Evolutionary conservation across 768 basidiomycete genomes (phyloP), one percentile per base, ranked within the genome.

Genomic region (Tricholoma furcatifolium): DNA sequence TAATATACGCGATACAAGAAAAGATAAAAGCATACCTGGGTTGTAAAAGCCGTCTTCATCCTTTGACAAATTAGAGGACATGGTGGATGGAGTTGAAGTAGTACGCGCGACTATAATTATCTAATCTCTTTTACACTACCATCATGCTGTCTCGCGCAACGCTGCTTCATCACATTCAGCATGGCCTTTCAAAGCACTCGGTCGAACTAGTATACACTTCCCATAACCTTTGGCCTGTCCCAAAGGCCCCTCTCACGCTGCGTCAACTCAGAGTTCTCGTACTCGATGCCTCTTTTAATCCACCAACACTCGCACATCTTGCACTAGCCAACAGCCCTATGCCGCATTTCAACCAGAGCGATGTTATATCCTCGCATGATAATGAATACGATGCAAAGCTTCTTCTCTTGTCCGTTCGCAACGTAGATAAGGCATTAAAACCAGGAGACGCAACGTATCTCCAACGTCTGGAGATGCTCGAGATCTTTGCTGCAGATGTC

Each of bases 401-500:
- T 1, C 77, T 96, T 6, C 75, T 95, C 1, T 80, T 96, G 42
- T 93, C 93, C 30, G 82, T 92, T 39, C 80, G 85, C 50, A 96
- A 98, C 60, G 91, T 83, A 4, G 93, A 98, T 69, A 98, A 98
- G 69, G 60, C 70, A 5, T 71, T 88, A 41, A 82, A 84, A 59
- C 68, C 81, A 0, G 79, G 81, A 1, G 92, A 93, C 65, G 88
- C 90, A 20, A 82, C 85, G 0, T 79, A 84, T 53, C 62, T 75
- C n/a, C 89, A 94, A 62, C 83, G 94, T 21, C 68, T 94, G 24
- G 85, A 91, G 61, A 96, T 96, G 93, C 93, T 96, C 83, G 60
- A 68, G 31, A 75, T 83, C n/a, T 73, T 93, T 21, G 79, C 87
- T 1, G 60, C 75, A 32, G 77, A 83, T 52, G 63, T 83, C 43